Base-by-base conservation (phyloP, 2,329 filamentous ascomycete genomes). In the Alternaria triticina region DNA sequence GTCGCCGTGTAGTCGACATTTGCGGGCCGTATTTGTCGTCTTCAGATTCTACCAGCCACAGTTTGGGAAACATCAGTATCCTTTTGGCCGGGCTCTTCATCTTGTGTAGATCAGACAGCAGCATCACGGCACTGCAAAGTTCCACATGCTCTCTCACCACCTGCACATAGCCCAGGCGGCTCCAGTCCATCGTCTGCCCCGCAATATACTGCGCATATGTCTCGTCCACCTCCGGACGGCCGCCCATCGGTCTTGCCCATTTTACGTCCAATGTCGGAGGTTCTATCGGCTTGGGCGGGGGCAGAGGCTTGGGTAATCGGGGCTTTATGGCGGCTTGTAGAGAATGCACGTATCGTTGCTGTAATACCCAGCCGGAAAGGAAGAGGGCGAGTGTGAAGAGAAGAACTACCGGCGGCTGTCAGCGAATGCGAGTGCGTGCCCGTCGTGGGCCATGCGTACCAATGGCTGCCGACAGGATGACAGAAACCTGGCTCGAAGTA, bases 311-410 rank as follows among this genome's bases (percentile, higher is more conserved):
- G 0, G 83, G 83, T 56, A 74, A 83, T 79, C 66, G 84, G 54
- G 84, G 86, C 69, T 86, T 86, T 72, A 97, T 90, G 17, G 91
- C 91, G 59, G 85, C 83, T 72, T 95, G 91, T 30, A 97, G 86
- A 71, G 90, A 90, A 66, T 87, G 87, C 5, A 97, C 88, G 0
- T 93, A 96, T 72, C 93, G 89, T 80, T 97, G 94, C 75, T 97
- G 94, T 57, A 97, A 86, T 4, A 90, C 87, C 79, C 96, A 97
- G 73, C 94, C 94, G 55, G 92, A 93, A 30, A 97, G 85, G 79
- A 97, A 97, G 25, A 97, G 88, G 5, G 94, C 87, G 40, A 90
- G 80, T 4, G 94, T 97, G 80, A 93, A 97, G 25, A 92, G 78
- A 67, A 92, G 83, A 62, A 97, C 91, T 81, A 65, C 7, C 10